Conservation (phyloP, 257 asterid species). For the Primulina eburnea region DNA sequence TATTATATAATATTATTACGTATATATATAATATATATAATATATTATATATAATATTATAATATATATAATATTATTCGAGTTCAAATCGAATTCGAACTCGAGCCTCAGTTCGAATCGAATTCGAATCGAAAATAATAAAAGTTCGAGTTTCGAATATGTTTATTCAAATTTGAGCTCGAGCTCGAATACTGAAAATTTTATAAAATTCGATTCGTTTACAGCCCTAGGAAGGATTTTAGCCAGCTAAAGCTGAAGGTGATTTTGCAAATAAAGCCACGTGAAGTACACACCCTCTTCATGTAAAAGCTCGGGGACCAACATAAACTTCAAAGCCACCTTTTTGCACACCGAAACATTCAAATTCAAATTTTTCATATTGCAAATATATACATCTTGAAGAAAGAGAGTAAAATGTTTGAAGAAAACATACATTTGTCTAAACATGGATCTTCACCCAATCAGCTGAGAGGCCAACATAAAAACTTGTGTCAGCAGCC, state of each 20-base stretch:
- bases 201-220: no score
- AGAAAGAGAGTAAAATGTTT: conserved; percentile 21
- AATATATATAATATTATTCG: no score
- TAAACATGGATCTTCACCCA: conserved; percentile 93
- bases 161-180: no score
- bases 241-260: conserved; percentile 1
- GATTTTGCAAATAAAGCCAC: background rate
- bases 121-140: no score
- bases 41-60: no score
- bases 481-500: conserved; percentile 62
- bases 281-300: conserved; percentile 65
- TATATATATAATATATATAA: no score
- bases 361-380: conserved; percentile 19
- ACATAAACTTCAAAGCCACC: conserved; percentile 86
- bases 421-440: conserved; percentile 59
- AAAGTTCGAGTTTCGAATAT: no score
- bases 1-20: no score
- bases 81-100: no score
- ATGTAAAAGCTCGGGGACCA: conserved; percentile 85
- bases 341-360: conserved; percentile 43
- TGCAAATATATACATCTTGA: background rate
- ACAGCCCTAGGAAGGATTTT: no score
- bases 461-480: conserved; percentile 91
- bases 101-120: no score
- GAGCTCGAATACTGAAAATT: no score